Evolutionary conservation across 2,329 filamentous ascomycete genomes (phyloP).

Genomic region (Penicillium sp.): DNA sequence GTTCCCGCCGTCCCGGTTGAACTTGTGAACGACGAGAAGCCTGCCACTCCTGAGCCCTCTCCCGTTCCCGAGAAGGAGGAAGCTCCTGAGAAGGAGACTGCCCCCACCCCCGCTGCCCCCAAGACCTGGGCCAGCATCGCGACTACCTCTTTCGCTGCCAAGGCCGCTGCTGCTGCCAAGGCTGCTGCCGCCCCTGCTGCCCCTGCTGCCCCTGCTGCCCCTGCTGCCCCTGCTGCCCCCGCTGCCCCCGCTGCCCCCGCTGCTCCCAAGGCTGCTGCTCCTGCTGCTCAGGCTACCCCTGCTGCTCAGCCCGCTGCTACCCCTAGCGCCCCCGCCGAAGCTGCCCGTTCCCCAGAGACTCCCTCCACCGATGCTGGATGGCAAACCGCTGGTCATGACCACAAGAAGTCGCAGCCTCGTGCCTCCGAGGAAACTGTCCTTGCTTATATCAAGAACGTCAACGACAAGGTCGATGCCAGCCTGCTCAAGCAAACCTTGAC

Average conservation of each 20-base stretch:
- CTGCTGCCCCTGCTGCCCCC: conserved; percentile 33
- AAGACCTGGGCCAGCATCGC: conserved; percentile 67
- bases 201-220: conserved; percentile 32
- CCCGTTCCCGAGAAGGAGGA: conserved; percentile 51
- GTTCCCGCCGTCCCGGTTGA: conserved; percentile 40
- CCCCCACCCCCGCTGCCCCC: conserved; percentile 50
- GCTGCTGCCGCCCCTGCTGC: conserved; percentile 39
- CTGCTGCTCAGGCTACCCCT: conserved; percentile 32
- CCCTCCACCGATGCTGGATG: conserved; percentile 71
- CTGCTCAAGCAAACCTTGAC: conserved; percentile 69
- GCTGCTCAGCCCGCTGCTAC: conserved; percentile 40
- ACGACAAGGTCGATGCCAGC: conserved; percentile 75
- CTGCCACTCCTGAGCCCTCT: conserved; percentile 61
- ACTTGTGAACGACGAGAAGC: conserved; percentile 58
- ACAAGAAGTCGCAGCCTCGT: conserved; percentile 80
- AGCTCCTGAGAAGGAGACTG: conserved; percentile 53
- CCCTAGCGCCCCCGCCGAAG: conserved; percentile 31
- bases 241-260: conserved; percentile 34
- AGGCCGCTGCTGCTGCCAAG: conserved; percentile 38
- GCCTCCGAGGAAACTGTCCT: conserved; percentile 68
- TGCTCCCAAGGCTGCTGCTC: conserved; percentile 35
- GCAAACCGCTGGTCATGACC: conserved; percentile 77
- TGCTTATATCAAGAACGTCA: conserved; percentile 95
- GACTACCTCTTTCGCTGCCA: conserved; percentile 29
- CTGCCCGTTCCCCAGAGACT: conserved; percentile 68